Base-by-base conservation (phyloP, 768 basidiomycete species). In the Punctularia strigosozonata region DNA sequence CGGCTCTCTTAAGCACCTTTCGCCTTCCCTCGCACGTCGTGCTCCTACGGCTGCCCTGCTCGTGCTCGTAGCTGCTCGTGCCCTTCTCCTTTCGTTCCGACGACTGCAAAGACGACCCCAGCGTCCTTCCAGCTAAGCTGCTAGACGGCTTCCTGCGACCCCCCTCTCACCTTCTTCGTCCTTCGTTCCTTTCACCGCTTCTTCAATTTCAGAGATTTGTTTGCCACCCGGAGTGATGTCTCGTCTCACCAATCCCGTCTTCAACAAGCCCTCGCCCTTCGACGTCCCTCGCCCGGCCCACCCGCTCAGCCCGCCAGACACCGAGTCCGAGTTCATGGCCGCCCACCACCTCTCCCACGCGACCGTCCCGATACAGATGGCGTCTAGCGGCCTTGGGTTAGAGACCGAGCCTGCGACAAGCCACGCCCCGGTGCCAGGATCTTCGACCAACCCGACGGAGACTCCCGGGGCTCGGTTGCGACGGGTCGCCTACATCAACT, bases 401-500 rank as follows among this genome's bases (percentile, higher is more conserved):
- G 47, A 48, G 14, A 10, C 41, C 33, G 42, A 49, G 19, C 37
- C 43, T 37, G 21, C 43, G 7, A 34, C 19, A 10, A 34, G 10
- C 10, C 19, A 10, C 33, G 20, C 18, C 33, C 10, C 33, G 12
- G 13, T 19, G n/a, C n/a, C n/a, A n/a, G n/a, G n/a, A n/a, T n/a
- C n/a, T n/a, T n/a, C n/a, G n/a, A n/a, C n/a, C n/a, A n/a, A n/a
- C 19, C 33, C 33, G 7, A 40, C 21, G 37, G 41, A 39, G 20
- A 51, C 51, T 15, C 45, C 63, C 17, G 55, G 47, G 5, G 46
- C 58, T 30, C 66, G 65, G 13, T 51, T 65, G 41, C 67, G 68
- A 15, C 66, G 59, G 40, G 59, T 58, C 19, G 57, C 69, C 3
- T 83, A 83, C 55, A 64, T 74, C 44, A 65, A 55, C 40, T 62